phyloP scores from a whole-genome alignment of 495 filamentous ascomycete genomes.

The Penicillium robsamsonii region DNA sequence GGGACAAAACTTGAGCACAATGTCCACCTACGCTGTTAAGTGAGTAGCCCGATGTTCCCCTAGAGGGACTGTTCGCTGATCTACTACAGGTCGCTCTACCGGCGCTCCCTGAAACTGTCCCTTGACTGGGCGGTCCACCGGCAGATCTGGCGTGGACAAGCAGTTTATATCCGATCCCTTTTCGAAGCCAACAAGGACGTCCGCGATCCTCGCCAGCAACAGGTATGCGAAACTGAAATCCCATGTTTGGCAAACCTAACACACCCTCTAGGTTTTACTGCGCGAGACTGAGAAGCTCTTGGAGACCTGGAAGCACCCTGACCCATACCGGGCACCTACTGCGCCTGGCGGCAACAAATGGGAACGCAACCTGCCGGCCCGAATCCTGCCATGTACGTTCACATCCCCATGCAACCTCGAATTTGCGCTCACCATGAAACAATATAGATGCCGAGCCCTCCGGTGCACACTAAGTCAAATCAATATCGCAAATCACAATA shows the following conservation, averaged over 20 bases:
- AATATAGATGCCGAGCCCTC: slow-evolving; percentile 18
- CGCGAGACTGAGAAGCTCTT: slow-evolving; percentile 84
- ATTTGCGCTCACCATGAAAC: background rate
- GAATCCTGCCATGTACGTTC: slow-evolving; percentile 73
- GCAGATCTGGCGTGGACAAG: slow-evolving; percentile 88
- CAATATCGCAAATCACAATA: background rate
- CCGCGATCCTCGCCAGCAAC: slow-evolving; percentile 80
- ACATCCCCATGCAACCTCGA: background rate
- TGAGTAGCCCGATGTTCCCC: slow-evolving; percentile 23
- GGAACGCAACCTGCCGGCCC: slow-evolving; percentile 85
- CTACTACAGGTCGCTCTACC: slow-evolving; percentile 76
- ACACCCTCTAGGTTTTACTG: slow-evolving; percentile 63
- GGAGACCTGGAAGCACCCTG: slow-evolving; percentile 95
- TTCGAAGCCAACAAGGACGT: slow-evolving; percentile 93
- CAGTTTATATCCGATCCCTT: slow-evolving; percentile 88
- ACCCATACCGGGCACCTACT: slow-evolving; percentile 83
- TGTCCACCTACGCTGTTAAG: slow-evolving; percentile 41
- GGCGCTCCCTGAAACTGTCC: slow-evolving; percentile 85
- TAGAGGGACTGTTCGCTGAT: slow-evolving; percentile 13
- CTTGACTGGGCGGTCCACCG: slow-evolving; percentile 94
- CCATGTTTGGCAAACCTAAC: background rate
- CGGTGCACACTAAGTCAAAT: slow-evolving; percentile 13
- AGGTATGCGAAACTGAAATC: slow-evolving; percentile 51
- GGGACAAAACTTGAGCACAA: slow-evolving; percentile 16
- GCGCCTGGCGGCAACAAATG: slow-evolving; percentile 97